Percentiles rank a stretch among this genome's conserved stretches.
Evolutionary conservation across 2,329 filamentous ascomycete species (phyloP).

Genomic region (Coccinonectria pachysandricola): DNA sequence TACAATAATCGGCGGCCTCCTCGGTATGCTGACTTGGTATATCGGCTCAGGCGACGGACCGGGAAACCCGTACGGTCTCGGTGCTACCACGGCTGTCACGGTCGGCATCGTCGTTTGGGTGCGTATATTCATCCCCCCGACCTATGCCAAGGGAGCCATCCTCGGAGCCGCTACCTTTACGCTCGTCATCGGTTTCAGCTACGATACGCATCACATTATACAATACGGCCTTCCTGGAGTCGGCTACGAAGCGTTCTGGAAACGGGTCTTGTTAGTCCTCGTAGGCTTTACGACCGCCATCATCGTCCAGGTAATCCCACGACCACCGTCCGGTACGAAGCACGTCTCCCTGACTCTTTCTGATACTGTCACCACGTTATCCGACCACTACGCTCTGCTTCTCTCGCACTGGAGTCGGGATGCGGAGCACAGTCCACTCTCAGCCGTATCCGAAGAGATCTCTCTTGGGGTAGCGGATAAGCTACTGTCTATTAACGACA

Average conservation of each 20-base stretch:
- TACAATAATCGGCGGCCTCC: constrained; percentile 35
- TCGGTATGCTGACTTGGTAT: constrained; percentile 40
- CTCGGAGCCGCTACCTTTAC: constrained; percentile 29
- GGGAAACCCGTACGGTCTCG: constrained; percentile 40
- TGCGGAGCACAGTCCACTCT: constrained; percentile 19
- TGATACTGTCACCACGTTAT: constrained; percentile 29
- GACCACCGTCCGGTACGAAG: constrained; percentile 33
- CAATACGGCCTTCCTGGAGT: constrained; percentile 35
- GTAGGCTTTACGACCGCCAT: constrained; percentile 32
- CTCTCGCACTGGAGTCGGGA: constrained; percentile 33
- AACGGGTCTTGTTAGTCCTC: constrained; percentile 32
- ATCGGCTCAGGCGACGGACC: constrained; percentile 36
- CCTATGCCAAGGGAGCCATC: constrained; percentile 19
- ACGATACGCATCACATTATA: constrained; percentile 30
- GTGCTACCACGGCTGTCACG: constrained; percentile 32
- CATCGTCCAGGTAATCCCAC: constrained; percentile 36
- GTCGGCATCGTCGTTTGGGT: constrained; percentile 25
- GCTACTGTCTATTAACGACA: constrained; percentile 14
- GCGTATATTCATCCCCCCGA: constrained; percentile 23
- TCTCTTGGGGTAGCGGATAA: constrained; percentile 21
- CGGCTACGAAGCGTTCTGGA: constrained; percentile 39
- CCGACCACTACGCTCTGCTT: constrained; percentile 38
- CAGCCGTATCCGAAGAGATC: constrained; percentile 19
- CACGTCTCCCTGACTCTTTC: constrained; percentile 36
- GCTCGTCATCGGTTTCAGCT: constrained; percentile 37